Evolutionary conservation across 2,329 filamentous ascomycete genomes (phyloP).

Genomic region (Lachnellula suecica): DNA sequence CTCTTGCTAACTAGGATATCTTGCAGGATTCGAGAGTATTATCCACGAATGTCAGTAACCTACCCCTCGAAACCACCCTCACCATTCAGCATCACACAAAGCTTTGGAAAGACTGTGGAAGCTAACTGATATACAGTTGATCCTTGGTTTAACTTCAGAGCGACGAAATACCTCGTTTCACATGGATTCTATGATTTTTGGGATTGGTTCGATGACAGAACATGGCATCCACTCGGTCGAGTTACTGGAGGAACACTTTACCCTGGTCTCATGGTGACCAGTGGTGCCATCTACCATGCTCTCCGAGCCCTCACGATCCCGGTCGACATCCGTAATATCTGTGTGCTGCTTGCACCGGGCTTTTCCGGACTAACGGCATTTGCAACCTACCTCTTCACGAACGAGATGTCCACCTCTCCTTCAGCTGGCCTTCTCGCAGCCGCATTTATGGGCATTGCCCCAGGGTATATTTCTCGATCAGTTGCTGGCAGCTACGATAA

Average conservation of each 20-base stretch:
- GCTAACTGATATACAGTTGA: slow-evolving; percentile 66
- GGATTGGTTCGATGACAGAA: slow-evolving; percentile 99
- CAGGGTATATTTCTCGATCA: slow-evolving; percentile 96
- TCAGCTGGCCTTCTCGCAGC: slow-evolving; percentile 94
- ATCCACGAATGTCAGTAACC: slow-evolving; percentile 92
- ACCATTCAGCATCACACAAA: slow-evolving; percentile 24
- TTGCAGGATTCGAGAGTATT: slow-evolving; percentile 91
- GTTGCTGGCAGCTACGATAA: slow-evolving; percentile 99
- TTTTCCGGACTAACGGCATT: slow-evolving; percentile 94
- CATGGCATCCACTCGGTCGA: slow-evolving; percentile 98
- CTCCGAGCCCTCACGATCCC: slow-evolving; percentile 86
- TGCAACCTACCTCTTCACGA: slow-evolving; percentile 91
- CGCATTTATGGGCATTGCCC: slow-evolving; percentile 94
- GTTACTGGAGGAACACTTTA: slow-evolving; percentile 99
- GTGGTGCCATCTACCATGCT: slow-evolving; percentile 91
- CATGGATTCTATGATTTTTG: slow-evolving; percentile 99
- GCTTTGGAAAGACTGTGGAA: slow-evolving; percentile 25
- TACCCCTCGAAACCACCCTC: slow-evolving; percentile 14
- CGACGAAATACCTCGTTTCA: slow-evolving; percentile 94
- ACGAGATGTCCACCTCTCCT: slow-evolving; percentile 93
- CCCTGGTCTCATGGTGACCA: slow-evolving; percentile 98
- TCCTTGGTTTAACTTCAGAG: slow-evolving; percentile 99
- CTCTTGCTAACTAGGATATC: slow-evolving; percentile 21
- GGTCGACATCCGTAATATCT: slow-evolving; percentile 98
- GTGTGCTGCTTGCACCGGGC: slow-evolving; percentile 89